Conservation (phyloP, 768 basidiomycete species). For the Tulasnella sp. region DNA sequence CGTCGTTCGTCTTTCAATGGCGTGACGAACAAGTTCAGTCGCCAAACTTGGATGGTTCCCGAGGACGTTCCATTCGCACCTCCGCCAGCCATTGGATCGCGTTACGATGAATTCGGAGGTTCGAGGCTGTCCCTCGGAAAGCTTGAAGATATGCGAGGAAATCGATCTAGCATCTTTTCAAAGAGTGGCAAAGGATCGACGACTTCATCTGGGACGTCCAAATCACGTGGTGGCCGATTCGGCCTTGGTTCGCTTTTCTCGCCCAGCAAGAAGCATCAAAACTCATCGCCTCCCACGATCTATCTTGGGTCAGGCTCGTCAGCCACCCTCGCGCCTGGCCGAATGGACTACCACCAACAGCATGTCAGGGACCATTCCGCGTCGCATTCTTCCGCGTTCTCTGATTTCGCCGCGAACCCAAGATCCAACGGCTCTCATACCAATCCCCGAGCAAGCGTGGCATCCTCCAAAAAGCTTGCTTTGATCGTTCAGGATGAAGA, state of each 20-base stretch:
- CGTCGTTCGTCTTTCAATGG: constrained; percentile 72
- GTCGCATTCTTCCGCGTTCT: constrained; percentile 4
- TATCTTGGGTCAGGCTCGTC: not conserved
- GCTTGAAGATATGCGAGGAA: constrained; percentile 22
- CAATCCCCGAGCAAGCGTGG: constrained; percentile 32
- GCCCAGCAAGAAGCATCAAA: constrained; percentile 5
- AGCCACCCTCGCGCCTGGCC: constrained; percentile 2
- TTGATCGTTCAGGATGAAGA: constrained; percentile 77
- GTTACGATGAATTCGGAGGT: constrained; percentile 63
- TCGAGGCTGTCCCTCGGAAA: constrained; percentile 47
- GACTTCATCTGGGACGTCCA: not conserved
- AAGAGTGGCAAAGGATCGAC: not conserved
- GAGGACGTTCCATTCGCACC: constrained; percentile 29
- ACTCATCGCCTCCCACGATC: not conserved
- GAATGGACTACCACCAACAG: not conserved
- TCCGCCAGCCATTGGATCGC: constrained; percentile 29
- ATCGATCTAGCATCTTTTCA: constrained; percentile 25
- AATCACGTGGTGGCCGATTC: not conserved
- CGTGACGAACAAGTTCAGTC: constrained; percentile 18
- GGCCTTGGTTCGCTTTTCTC: constrained; percentile 4
- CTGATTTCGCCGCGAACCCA: constrained; percentile 26
- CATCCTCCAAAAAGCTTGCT: constrained; percentile 55
- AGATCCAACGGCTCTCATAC: constrained; percentile 33
- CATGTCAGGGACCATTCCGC: not conserved
- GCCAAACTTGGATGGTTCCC: constrained; percentile 2